Evolutionary conservation across 345 rosid species (phyloP).

Genomic region (Clausena lansium): DNA sequence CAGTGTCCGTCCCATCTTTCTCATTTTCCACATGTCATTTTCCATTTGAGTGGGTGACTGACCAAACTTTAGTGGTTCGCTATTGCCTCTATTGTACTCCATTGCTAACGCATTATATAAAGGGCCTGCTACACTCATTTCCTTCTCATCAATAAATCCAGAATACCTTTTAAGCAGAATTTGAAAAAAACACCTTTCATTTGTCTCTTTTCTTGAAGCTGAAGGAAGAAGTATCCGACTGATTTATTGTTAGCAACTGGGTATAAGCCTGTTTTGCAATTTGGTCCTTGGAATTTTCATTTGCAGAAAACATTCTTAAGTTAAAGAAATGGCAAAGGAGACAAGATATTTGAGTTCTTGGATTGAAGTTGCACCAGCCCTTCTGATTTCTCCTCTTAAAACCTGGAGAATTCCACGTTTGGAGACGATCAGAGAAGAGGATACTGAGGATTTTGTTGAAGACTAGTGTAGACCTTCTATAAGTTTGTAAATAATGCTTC

Average conservation of each 20-base stretch:
- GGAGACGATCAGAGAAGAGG: conserved; percentile 55
- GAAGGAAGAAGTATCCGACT: background rate
- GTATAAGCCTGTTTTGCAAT: background rate
- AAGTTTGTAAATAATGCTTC: background rate
- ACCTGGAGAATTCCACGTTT: conserved; percentile 23
- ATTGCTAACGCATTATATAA: background rate
- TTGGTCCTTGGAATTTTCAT: background rate
- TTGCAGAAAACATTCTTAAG: background rate
- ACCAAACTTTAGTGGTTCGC: background rate
- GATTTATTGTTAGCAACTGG: background rate
- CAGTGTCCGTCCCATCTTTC: background rate
- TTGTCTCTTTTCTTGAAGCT: background rate
- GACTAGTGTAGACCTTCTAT: background rate
- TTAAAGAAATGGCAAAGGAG: conserved; percentile 30
- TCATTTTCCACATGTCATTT: conserved; percentile 15
- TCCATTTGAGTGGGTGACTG: background rate
- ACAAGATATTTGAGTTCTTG: conserved; percentile 22
- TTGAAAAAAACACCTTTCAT: background rate
- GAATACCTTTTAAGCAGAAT: background rate
- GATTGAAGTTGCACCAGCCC: conserved; percentile 41
- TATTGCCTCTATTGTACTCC: background rate
- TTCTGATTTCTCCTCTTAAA: conserved; percentile 25
- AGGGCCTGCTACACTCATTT: background rate
- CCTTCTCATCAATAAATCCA: background rate
- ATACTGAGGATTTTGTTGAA: conserved; percentile 23